Percentiles rank a stretch among this genome's conserved stretches.
These are phyloP conservation scores for Lactifluus pinguis DNA, from an alignment of 768 basidiomycete species.

Conservation along the genomic window DNA sequence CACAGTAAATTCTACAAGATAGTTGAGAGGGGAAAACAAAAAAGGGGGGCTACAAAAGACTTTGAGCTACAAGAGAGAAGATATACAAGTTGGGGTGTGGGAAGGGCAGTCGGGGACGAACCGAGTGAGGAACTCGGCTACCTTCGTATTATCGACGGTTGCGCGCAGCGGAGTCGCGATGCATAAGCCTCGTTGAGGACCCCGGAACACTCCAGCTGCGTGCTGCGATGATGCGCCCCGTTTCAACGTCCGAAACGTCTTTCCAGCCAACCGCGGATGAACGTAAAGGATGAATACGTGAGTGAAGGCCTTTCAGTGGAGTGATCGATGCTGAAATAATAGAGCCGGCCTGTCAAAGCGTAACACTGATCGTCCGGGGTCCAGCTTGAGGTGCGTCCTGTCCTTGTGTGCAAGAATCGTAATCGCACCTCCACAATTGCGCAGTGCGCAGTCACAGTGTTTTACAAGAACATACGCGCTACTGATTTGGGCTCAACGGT, in stretches of 20 bases:
- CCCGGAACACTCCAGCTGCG: not conserved
- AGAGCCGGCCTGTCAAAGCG: too few relatives aligned
- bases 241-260: not conserved
- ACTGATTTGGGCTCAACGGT: not conserved
- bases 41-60: not conserved
- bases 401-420: not conserved
- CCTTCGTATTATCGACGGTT: not conserved
- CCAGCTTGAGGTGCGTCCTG: not conserved
- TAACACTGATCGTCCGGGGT: not conserved
- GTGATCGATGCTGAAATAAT: too few relatives aligned
- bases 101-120: not conserved
- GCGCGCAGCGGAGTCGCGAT: not conserved
- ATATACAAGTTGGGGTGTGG: not conserved
- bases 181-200: not conserved
- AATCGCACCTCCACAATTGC: too few relatives aligned
- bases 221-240: not conserved
- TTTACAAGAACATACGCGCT: not conserved
- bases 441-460: not conserved
- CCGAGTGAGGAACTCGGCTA: not conserved
- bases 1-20: not conserved
- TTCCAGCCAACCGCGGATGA: not conserved
- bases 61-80: not conserved
- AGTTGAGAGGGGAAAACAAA: not conserved
- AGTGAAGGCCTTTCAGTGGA: too few relatives aligned
- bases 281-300: too few relatives aligned